These are phyloP conservation scores for Podila epicladia DNA, from an alignment of 192 early-diverging fungal genomes.

Conservation along the genomic window DNA sequence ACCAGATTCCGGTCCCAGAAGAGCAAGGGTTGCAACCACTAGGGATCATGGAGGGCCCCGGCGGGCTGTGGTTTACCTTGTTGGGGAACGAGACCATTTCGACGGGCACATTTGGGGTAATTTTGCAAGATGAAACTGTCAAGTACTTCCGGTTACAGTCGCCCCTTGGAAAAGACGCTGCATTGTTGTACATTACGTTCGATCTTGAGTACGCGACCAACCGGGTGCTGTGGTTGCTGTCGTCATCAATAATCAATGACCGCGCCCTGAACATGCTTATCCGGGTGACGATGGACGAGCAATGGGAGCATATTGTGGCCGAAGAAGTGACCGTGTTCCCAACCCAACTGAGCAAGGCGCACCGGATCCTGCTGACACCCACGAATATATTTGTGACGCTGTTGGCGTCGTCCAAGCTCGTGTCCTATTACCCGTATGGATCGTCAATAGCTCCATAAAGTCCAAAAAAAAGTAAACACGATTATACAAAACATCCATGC, in stretches of 20 bases:
- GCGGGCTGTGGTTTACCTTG: constrained; percentile 30
- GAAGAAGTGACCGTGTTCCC: constrained; percentile 23
- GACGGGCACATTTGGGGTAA: constrained; percentile 24
- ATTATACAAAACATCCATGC: too few relatives aligned
- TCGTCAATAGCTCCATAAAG: too few relatives aligned
- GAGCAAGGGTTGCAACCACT: constrained; percentile 7
- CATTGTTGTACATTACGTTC: constrained; percentile 31
- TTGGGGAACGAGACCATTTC: constrained; percentile 12
- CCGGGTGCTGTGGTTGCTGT: constrained; percentile 23
- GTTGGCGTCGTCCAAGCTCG: neutral
- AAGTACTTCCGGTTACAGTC: constrained; percentile 10
- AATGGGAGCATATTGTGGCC: constrained; percentile 5
- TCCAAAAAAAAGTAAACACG: too few relatives aligned
- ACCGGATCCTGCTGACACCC: constrained; percentile 12
- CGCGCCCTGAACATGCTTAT: constrained; percentile 30
- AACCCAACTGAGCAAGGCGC: constrained; percentile 22
- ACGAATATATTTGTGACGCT: constrained; percentile 16
- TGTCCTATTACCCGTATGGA: too few relatives aligned
- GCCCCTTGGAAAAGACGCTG: constrained; percentile 2
- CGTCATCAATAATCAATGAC: constrained; percentile 28
- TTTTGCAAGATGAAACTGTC: constrained; percentile 6
- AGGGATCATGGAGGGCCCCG: constrained; percentile 22
- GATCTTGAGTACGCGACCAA: neutral
- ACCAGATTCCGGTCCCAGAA: neutral
- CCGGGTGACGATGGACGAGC: constrained; percentile 13